phyloP scores from a whole-genome alignment of 352 stramenopile species.

The Peronospora farinosa region DNA sequence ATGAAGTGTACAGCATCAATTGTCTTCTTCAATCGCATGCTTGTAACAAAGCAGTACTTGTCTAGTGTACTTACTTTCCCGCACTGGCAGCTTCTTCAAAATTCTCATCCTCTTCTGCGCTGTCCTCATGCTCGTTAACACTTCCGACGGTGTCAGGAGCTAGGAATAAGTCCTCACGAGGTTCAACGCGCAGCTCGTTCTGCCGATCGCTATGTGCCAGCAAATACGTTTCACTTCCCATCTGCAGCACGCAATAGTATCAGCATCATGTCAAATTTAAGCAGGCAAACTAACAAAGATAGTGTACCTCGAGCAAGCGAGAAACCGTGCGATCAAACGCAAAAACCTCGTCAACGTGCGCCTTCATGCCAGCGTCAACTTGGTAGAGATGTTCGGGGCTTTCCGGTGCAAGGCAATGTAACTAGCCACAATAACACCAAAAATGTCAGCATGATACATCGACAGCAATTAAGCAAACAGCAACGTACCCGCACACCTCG shows the following conservation, averaged over 20 bases:
- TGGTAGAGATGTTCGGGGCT: slow-evolving; percentile 58
- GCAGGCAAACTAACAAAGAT: neutral
- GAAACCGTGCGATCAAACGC: slow-evolving; percentile 85
- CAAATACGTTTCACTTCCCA: slow-evolving; percentile 71
- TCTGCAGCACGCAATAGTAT: slow-evolving; percentile 22
- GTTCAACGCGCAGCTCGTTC: slow-evolving; percentile 12
- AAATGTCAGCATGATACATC: slow-evolving; percentile 7
- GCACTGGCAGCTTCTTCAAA: slow-evolving; percentile 21
- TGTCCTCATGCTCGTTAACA: slow-evolving; percentile 10
- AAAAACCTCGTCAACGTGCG: slow-evolving; percentile 74
- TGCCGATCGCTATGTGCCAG: slow-evolving; percentile 41
- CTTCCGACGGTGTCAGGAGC: slow-evolving; percentile 12
- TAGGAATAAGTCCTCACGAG: slow-evolving; percentile 24
- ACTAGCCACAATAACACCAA: slow-evolving; percentile 26
- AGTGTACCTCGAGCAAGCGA: slow-evolving; percentile 67
- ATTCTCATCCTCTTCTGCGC: slow-evolving; percentile 19
- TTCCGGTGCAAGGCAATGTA: slow-evolving; percentile 66
- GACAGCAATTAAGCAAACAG: neutral
- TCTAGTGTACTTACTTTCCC: slow-evolving; percentile 12
- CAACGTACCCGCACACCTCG: slow-evolving; percentile 55
- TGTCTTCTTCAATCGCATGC: too few relatives aligned
- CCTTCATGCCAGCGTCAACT: slow-evolving; percentile 48
- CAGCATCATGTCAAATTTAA: neutral
- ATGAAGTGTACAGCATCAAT: neutral
- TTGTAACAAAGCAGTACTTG: too few relatives aligned